Conservation (phyloP, 305 asterid genomes). For the Plantago coronopus region DNA sequence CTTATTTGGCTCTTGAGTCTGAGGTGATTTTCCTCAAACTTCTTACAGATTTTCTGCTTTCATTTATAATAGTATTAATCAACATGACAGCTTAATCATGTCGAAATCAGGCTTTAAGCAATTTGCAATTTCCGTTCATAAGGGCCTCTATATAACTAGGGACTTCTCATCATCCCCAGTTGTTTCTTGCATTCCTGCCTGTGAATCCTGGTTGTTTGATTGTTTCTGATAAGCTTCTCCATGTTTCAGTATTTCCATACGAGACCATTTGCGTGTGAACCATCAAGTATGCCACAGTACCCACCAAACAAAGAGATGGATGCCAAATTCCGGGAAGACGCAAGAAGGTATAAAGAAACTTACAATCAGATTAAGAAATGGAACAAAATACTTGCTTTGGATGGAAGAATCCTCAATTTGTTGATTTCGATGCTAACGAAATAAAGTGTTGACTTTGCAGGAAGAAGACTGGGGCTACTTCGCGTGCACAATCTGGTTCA, state of each 20-base stretch:
- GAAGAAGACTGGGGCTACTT: conserved; percentile 37
- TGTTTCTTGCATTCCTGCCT: neutral
- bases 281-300: conserved; percentile 69
- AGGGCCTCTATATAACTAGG: no score
- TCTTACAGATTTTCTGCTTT: no score
- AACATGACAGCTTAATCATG: no score
- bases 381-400: neutral
- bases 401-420: neutral
- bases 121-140: no score
- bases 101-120: no score
- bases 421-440: conserved; percentile 3
- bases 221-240: conserved; percentile 5
- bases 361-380: neutral
- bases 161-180: no score
- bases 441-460: conserved; percentile 31
- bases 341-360: conserved; percentile 47
- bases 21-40: conserved; percentile 34
- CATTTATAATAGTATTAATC: no score
- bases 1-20: conserved; percentile 65
- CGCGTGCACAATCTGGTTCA: conserved; percentile 29
- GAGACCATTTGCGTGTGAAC: conserved; percentile 78
- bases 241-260: conserved; percentile 65
- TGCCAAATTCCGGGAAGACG: conserved; percentile 74
- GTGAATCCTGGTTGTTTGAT: neutral
- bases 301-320: conserved; percentile 92